These are phyloP conservation scores for Scheffersomyces illinoinensis DNA, from an alignment of 1,139 yeast species.

Conservation along the genomic window DNA sequence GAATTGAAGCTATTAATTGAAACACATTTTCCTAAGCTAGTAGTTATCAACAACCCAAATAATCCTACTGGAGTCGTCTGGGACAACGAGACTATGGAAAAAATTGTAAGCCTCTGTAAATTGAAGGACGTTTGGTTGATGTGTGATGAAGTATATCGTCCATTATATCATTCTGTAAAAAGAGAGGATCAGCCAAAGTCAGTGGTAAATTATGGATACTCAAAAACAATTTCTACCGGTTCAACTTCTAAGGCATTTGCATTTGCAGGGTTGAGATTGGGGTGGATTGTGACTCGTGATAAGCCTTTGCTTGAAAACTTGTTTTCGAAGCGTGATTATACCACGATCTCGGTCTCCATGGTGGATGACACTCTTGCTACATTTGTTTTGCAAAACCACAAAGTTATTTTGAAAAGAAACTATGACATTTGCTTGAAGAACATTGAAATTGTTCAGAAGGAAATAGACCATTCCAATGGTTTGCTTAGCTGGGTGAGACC, in stretches of 20 bases:
- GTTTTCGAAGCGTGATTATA: conserved; percentile 49
- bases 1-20: conserved; percentile 27
- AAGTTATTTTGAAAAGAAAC: conserved; percentile 38
- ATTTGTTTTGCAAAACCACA: conserved; percentile 39
- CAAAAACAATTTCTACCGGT: conserved; percentile 48
- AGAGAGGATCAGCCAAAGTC: conserved; percentile 33
- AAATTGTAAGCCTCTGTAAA: conserved; percentile 42
- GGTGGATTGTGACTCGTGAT: conserved; percentile 51
- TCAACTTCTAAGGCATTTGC: conserved; percentile 59
- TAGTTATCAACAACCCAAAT: conserved; percentile 55
- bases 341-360: conserved; percentile 50
- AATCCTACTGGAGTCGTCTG: conserved; percentile 57
- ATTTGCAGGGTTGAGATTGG: conserved; percentile 55
- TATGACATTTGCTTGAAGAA: conserved; percentile 38
- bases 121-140: conserved; percentile 35
- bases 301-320: conserved; percentile 29
- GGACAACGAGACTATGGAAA: conserved; percentile 28
- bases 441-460: conserved; percentile 33
- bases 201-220: conserved; percentile 43
- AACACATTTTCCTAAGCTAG: conserved; percentile 39
- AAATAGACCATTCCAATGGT: conserved; percentile 31
- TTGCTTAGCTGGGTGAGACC: conserved; percentile 45
- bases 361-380: conserved; percentile 52
- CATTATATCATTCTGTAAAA: conserved; percentile 44
- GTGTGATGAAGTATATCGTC: conserved; percentile 60